phyloP scores from a whole-genome alignment of 108 stramenopile genomes.

The Pseudonitzschia multistriata region DNA sequence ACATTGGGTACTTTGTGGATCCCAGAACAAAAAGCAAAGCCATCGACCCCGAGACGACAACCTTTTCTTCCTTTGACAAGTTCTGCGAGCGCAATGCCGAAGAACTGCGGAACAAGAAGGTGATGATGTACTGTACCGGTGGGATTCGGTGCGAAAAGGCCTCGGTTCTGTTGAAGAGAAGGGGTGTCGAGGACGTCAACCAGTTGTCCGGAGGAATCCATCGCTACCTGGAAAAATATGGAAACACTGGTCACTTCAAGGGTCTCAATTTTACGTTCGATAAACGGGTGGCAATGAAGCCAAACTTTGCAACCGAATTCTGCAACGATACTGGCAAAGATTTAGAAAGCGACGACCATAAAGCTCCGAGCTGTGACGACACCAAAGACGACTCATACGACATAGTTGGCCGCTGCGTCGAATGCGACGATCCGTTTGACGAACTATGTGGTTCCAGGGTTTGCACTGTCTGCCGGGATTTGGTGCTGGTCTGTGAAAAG shows the following conservation, averaged over 20 bases:
- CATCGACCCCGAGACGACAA: constrained; percentile 73
- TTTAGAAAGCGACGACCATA: background rate
- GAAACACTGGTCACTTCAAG: constrained; percentile 74
- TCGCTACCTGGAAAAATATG: constrained; percentile 88
- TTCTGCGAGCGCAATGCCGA: constrained; percentile 62
- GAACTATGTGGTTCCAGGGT: constrained; percentile 62
- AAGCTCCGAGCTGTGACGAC: background rate
- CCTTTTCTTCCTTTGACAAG: constrained; percentile 72
- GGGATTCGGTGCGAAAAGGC: constrained; percentile 77
- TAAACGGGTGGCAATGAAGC: constrained; percentile 67
- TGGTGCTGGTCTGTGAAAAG: constrained; percentile 58
- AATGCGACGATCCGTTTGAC: constrained; percentile 57
- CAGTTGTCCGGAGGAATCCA: constrained; percentile 93
- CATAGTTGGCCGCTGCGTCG: constrained; percentile 63
- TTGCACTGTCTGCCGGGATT: constrained; percentile 76
- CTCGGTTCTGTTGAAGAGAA: constrained; percentile 62
- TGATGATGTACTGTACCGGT: constrained; percentile 95
- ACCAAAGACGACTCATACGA: background rate
- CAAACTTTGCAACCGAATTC: constrained; percentile 18
- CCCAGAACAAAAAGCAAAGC: constrained; percentile 37
- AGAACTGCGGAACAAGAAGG: constrained; percentile 69
- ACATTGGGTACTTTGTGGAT: constrained; percentile 76
- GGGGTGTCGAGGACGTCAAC: constrained; percentile 70
- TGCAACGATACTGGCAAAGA: background rate
- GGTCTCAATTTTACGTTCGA: constrained; percentile 96